Evolutionary conservation across 345 rosid genomes (phyloP).

Genomic region (Citrus reticulata): DNA sequence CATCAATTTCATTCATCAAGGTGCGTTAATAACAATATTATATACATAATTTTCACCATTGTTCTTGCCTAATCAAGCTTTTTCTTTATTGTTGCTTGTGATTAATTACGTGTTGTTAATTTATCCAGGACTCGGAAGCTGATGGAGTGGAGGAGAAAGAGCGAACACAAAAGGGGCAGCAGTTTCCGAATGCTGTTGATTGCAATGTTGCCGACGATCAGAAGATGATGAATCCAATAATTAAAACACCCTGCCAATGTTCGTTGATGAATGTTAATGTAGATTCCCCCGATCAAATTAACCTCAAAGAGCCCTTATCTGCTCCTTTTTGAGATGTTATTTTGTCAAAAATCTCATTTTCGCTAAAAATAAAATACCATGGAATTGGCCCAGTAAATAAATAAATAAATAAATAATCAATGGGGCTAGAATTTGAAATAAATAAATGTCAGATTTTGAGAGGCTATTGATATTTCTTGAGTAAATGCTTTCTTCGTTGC

Average conservation of each 20-base stretch:
- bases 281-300: slow-evolving; percentile 24
- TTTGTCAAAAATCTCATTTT: too few relatives aligned
- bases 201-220: neutral
- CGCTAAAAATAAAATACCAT: too few relatives aligned
- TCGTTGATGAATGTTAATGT: neutral
- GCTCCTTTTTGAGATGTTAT: slow-evolving; percentile 37
- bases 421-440: neutral
- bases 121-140: slow-evolving; percentile 20
- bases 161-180: neutral
- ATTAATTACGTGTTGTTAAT: too few relatives aligned
- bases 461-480: neutral
- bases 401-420: neutral
- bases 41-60: neutral
- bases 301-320: slow-evolving; percentile 38
- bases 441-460: neutral
- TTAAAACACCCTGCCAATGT: slow-evolving; percentile 41
- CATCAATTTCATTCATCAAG: slow-evolving; percentile 17
- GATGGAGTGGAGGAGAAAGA: neutral
- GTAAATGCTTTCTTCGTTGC: neutral
- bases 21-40: neutral
- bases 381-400: too few relatives aligned
- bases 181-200: neutral
- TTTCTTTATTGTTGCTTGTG: too few relatives aligned
- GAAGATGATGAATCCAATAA: neutral
- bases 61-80: neutral